Conservation (phyloP, 139 green algal genomes). For the Micromonas pusilla region DNA sequence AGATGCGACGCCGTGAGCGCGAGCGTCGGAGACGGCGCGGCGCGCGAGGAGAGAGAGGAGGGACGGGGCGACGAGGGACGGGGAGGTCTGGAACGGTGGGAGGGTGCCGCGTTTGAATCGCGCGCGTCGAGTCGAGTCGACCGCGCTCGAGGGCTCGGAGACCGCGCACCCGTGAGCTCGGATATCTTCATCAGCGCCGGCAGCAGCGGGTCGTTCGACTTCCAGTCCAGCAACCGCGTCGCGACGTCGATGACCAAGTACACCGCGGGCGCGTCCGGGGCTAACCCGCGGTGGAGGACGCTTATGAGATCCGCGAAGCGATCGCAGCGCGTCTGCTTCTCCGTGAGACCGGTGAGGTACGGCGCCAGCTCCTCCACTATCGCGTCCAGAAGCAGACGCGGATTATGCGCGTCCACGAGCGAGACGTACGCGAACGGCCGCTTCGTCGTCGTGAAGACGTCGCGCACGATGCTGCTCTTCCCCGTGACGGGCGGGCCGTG, state of each 20-base stretch:
- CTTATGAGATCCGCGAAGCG: neutral
- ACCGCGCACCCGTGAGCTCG: constrained; percentile 6
- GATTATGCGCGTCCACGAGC: neutral
- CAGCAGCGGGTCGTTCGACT: neutral
- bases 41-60: too few species aligned
- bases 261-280: neutral
- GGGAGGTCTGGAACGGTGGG: too few species aligned
- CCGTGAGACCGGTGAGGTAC: neutral
- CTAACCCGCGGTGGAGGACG: neutral
- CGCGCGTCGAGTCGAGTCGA: too few species aligned
- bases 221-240: constrained; percentile 5
- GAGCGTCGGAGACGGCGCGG: too few species aligned
- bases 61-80: too few species aligned
- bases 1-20: too few species aligned
- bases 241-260: constrained; percentile 14
- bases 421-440: constrained; percentile 11
- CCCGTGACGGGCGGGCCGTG: constrained; percentile 6
- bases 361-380: neutral
- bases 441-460: neutral
- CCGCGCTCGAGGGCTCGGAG: too few species aligned
- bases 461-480: constrained; percentile 10
- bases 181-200: neutral
- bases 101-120: too few species aligned
- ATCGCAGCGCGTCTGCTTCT: neutral
- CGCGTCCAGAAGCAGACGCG: constrained; percentile 1